Base-by-base conservation (phyloP, 305 asterid species). In the Fraxinus ornus region DNA sequence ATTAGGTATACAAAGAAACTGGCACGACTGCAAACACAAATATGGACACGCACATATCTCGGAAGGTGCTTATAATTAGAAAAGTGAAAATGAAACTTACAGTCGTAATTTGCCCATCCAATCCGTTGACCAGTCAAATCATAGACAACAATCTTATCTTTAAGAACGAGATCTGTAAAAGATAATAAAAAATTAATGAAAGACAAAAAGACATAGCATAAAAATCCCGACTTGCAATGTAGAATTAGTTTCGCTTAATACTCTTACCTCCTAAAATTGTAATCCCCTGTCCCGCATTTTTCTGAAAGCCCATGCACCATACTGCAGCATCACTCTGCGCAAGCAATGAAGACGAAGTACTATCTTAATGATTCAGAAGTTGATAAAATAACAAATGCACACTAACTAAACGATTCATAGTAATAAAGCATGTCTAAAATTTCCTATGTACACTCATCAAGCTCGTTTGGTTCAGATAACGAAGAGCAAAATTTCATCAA, bases 301-400 rank as follows among this genome's bases (percentile, higher is more conserved):
- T 93, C 88, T 94, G 99, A 87, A 95, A 88, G 81, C 95, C 97
- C 57, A 95, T 87, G 86, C 99, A 95, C 99, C 98, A 94, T 66
- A 90, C 93, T 66, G 94, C 91, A 70, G 88, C 92, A 81, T 93
- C 98, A 78, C 89, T 91, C 99, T 95, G 86, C 88, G 75, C 66
- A 85, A 86, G 84, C 79, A 84, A 84, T 77, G 72, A 80, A 28
- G 5, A 78, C 32, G 72, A 22, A 17, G 78, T 60, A 73, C 24
- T 17, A 32, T 41, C 30, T n/a, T 12, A 5, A 52, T 76, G 57
- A 21, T 62, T 62, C 28, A 36, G 33, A 22, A 22, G 21, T 17
- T 19, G 60, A 7, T 21, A 3, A 32, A 33, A 70, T 35, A n/a
- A 60, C 5, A 24, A 75, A 17, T 33, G 62, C 75, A 74, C 41